Base-by-base conservation (phyloP, 768 basidiomycete genomes). In the Lentinula guzmanii region DNA sequence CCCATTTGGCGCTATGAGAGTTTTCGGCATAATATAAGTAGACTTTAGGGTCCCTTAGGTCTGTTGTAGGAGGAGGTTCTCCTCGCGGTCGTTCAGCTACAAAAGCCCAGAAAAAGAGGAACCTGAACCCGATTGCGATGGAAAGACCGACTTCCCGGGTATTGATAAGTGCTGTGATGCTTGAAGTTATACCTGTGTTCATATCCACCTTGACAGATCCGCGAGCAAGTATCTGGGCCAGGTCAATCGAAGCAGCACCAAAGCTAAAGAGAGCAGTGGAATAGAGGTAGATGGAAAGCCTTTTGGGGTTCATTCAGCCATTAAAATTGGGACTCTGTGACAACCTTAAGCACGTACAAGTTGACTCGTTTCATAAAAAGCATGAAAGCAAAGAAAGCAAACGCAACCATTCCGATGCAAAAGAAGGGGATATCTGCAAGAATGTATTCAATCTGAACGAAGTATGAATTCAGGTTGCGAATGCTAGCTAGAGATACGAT, bases 101-200 rank as follows among this genome's bases (percentile, higher is more conserved):
- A 62, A 86, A 82, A 42, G 72, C 73, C 90, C 90, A 92, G 63
- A 85, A 85, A 67, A 85, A 90, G 15, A 91, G 67, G 67, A 84
- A 84, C 41, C 86, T 79, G 46, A 83, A 73, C 4, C 85, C 85
- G 46, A 81, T 69, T 9, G 88, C 82, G 21, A 89, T 65, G 10
- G 84, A 76, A 62, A 86, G 76, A 53, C 80, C 74, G 33, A 86
- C 73, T 69, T 91, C 90, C 41, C 89, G 83, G 4, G 81, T 71
- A 56, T 75, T 77, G 35, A 82, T 71, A 41, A 85, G 74, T 13
- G 73, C 77, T 7, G 52, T 33, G 21, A 68, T 63, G 43, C 77
- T 70, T 28, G 75, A 61, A 33, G 65, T 67, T 9, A 72, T 62
- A 15, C 64, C 66, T 5, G 64, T 59, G 42, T 68, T 70, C 51